These are phyloP conservation scores for Dictyostelium firmibasis DNA, from an alignment of 78 protist genomes.

Conservation along the genomic window DNA sequence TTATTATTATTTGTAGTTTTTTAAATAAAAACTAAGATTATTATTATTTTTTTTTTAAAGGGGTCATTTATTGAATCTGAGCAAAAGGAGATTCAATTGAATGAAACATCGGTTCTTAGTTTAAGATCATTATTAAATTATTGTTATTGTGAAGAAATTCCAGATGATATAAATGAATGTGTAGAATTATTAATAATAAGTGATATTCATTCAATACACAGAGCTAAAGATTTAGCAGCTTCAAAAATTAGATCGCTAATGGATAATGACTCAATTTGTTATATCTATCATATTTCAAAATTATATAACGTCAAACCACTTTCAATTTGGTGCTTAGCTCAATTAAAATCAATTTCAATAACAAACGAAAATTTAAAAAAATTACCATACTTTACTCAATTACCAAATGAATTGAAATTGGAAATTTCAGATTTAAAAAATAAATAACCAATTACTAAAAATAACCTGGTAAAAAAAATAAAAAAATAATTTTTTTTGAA, in stretches of 20 bases:
- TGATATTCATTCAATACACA: slow-evolving; percentile 26
- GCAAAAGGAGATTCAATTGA: neutral
- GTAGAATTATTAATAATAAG: neutral
- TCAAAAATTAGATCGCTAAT: neutral
- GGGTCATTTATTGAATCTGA: slow-evolving; percentile 19
- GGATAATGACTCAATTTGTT: neutral
- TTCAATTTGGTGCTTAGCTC: slow-evolving; percentile 17
- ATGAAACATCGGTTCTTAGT: neutral
- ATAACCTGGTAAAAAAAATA: neutral
- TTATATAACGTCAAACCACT: neutral
- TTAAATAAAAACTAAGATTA: too few species aligned
- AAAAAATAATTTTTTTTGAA: too few species aligned
- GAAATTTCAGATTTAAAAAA: neutral
- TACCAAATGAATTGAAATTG: neutral
- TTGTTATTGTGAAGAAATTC: slow-evolving; percentile 31
- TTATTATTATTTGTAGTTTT: too few species aligned
- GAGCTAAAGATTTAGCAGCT: slow-evolving; percentile 33
- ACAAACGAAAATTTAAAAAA: neutral
- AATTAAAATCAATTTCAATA: neutral
- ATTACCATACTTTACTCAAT: neutral
- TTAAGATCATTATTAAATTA: neutral
- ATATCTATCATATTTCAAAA: slow-evolving; percentile 17
- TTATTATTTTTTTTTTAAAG: neutral
- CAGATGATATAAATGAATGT: slow-evolving; percentile 24
- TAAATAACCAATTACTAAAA: neutral